Base-by-base conservation (phyloP, 2,329 filamentous ascomycete genomes). In the Camillea tinctor region DNA sequence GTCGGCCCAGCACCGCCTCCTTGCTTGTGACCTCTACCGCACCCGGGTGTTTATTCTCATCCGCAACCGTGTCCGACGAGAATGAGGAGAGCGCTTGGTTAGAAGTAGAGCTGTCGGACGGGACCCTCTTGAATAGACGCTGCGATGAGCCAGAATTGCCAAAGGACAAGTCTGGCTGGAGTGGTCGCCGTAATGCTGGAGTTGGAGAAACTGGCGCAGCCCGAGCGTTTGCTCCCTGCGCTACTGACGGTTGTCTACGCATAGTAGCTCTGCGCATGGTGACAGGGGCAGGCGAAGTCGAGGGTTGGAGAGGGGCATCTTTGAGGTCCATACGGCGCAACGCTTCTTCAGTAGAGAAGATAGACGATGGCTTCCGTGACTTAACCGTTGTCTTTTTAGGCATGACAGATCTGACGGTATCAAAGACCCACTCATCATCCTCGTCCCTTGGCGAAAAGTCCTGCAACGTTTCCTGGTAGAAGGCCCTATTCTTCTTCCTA, bases 141-240 rank as follows among this genome's bases (percentile, higher is more conserved):
- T 96, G 92, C 17, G 93, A 97, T 1, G 94, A 97, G 1, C 91
- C 92, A 7, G 89, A 90, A 75, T 98, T 98, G 55, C 94, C 95
- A 76, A 96, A 98, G 5, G 90, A 96, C 81, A 96, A 88, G 70
- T 98, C 92, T 1, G 95, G 84, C 58, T 93, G 92, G 1, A 97
- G 82, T 0, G 94, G 93, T 65, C 91, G 88, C 75, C 92, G 93
- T 1, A 85, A 75, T 1, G 81, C 81, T 58, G 17, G 78, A 73
- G 36, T 75, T 65, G 64, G 77, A 71, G 60, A 80, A 73, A 36
- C 68, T 50, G 69, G 68, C 36, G 68, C 56, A 30, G 83, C 83
- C 19, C 79, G 78, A 58, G 71, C 77, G 49, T 74, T 54, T 23
- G 70, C 70, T 57, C 66, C 66, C 40, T 74, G 68, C 5, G 76